A percentile compares a stretch with the other conserved stretches of the same genome.
Evolutionary conservation across 768 basidiomycete species (phyloP).

Genomic region (Russula abietina): DNA sequence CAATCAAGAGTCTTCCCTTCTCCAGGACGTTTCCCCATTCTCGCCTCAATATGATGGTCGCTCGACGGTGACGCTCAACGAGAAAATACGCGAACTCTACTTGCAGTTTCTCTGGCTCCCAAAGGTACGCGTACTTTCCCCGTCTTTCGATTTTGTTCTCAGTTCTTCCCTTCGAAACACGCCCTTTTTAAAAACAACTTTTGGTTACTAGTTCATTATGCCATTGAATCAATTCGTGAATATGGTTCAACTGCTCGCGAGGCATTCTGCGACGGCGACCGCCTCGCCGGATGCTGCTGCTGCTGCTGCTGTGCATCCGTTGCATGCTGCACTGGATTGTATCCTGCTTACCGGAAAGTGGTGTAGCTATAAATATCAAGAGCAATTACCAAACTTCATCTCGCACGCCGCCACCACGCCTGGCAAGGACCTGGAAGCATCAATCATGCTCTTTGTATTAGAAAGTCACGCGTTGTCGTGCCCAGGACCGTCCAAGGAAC

Average conservation of each 20-base stretch:
- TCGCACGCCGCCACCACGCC: conserved; percentile 3
- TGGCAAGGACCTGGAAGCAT: conserved; percentile 30
- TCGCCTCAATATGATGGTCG: conserved; percentile 19
- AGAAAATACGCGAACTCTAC: conserved; percentile 21
- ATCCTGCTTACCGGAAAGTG: conserved; percentile 73
- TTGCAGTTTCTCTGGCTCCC: conserved; percentile 24
- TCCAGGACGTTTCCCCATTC: conserved; percentile 17
- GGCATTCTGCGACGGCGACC: conserved; percentile 29
- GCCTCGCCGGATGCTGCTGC: conserved; percentile 23
- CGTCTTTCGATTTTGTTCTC: not conserved
- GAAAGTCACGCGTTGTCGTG: conserved; percentile 6
- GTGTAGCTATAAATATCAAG: conserved; percentile 63
- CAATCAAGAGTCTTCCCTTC: conserved; percentile 19
- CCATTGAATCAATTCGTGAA: conserved; percentile 53
- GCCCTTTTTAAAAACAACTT: too few relatives aligned
- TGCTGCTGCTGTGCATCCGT: conserved; percentile 36
- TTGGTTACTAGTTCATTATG: conserved; percentile 78
- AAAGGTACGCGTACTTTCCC: conserved; percentile 9
- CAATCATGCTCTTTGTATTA: conserved; percentile 23
- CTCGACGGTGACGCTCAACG: conserved; percentile 8
- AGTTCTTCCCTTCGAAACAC: not conserved
- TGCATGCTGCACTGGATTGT: conserved; percentile 55
- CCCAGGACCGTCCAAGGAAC: conserved; percentile 23
- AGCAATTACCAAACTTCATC: conserved; percentile 31
- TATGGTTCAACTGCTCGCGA: conserved; percentile 50